Base-by-base conservation (phyloP, 495 filamentous ascomycete genomes). In the Immersiella caudata region DNA sequence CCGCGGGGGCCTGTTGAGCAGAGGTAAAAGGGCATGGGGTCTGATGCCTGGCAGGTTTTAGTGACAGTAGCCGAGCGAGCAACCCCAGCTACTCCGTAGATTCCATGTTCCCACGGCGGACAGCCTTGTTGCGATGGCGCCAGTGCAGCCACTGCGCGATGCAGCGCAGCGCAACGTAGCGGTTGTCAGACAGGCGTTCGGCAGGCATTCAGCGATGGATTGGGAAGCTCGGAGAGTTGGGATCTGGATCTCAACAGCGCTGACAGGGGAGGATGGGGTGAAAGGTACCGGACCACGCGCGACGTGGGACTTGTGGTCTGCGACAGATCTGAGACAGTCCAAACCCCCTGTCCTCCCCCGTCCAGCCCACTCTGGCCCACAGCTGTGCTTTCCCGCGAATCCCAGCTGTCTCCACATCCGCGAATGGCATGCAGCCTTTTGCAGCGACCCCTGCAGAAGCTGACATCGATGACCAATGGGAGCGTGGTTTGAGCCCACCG, bases 271-370 rank as follows among this genome's bases (percentile, higher is more conserved):
- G 62, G 29, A 25, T n/a, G 21, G 51, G 66, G 60, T 60, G 61
- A 64, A 66, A 55, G 52, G 52, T 57, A 33, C 22, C 11, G 50
- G n/a, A 21, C 60, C 60, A 62, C 60, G 60, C 52, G 66, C 64
- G 65, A 70, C 70, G 73, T 65, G 71, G 73, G 67, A 57, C 54
- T 22, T 51, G 46, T 51, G 40, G 27, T 64, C 70, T 78, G 75
- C 70, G 74, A 78, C 75, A 73, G 67, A 73, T 78, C 75, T 78
- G 75, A 78, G 74, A 78, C 75, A 70, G 49, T 18, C 29, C 21
- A 27, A 56, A 64, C 65, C 75, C n/a, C 75, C 70, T 76, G 70
- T 49, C 36, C 40, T 65, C 14, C 64, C 71, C 46, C n/a, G 64
- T 70, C 24, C 18, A 69, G 55, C 40, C 66, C 71, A 59, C 59